phyloP scores from a whole-genome alignment of 164 flowering plant species.

The Akebia trifoliata region DNA sequence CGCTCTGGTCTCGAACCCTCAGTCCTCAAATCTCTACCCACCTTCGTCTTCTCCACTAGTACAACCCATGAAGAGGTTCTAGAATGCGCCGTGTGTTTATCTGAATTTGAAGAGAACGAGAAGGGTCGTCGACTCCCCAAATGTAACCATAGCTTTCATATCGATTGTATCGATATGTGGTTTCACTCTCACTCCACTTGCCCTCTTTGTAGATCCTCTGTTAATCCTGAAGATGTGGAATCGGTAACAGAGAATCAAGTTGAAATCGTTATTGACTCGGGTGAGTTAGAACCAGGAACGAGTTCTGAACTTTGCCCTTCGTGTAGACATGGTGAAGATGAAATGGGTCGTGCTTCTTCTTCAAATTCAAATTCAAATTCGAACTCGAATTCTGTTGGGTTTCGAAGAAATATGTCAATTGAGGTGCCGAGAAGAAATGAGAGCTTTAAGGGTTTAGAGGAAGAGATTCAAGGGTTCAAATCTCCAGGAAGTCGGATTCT shows the following conservation, averaged over 20 bases:
- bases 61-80: slow-evolving; percentile 14
- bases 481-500: too few relatives aligned
- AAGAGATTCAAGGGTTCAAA: too few relatives aligned
- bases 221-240: slow-evolving; percentile 13
- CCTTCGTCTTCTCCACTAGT: slow-evolving; percentile 33
- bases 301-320: slow-evolving; percentile 20
- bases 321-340: too few relatives aligned
- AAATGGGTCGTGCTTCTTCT: too few relatives aligned
- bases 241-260: not conserved
- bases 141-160: slow-evolving; percentile 58
- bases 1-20: slow-evolving; percentile 48
- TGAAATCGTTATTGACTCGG: slow-evolving; percentile 16
- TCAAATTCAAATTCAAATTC: too few relatives aligned
- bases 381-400: too few relatives aligned
- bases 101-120: slow-evolving; percentile 52
- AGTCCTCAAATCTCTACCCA: slow-evolving; percentile 45
- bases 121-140: slow-evolving; percentile 45
- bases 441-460: too few relatives aligned
- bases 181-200: slow-evolving; percentile 66
- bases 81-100: slow-evolving; percentile 70
- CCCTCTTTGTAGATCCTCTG: slow-evolving; percentile 58
- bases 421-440: too few relatives aligned
- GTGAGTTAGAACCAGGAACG: slow-evolving; percentile 1
- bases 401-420: too few relatives aligned
- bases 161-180: slow-evolving; percentile 76